phyloP scores from a whole-genome alignment of 2,329 filamentous ascomycete genomes.

The Boeremia exigua region DNA sequence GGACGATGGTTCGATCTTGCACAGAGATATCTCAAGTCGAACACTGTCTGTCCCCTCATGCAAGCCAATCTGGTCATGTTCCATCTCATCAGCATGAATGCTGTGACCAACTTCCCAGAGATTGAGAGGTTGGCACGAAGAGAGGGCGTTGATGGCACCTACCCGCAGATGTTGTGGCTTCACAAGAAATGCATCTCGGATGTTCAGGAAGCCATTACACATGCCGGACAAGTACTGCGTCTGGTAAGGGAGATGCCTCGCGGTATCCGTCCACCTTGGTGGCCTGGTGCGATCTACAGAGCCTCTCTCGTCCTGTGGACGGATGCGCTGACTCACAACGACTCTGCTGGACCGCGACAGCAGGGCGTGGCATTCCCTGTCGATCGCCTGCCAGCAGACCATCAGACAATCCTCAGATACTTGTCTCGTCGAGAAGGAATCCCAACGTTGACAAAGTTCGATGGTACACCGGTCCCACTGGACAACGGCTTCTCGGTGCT shows the following conservation, averaged over 20 bases:
- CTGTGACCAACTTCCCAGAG: slow-evolving; percentile 70
- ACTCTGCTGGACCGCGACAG: slow-evolving; percentile 47
- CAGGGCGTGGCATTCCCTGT: slow-evolving; percentile 56
- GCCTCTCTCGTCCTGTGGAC: slow-evolving; percentile 52
- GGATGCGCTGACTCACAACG: slow-evolving; percentile 63
- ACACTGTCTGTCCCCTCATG: slow-evolving; percentile 65
- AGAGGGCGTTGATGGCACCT: slow-evolving; percentile 63
- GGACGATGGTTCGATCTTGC: slow-evolving; percentile 73
- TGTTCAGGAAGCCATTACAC: slow-evolving; percentile 68
- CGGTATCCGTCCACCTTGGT: slow-evolving; percentile 70
- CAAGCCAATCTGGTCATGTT: slow-evolving; percentile 72
- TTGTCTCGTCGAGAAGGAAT: slow-evolving; percentile 61
- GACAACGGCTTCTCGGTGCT: slow-evolving; percentile 58
- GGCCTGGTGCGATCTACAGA: slow-evolving; percentile 74
- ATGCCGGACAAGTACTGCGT: slow-evolving; percentile 71
- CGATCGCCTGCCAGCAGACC: slow-evolving; percentile 58
- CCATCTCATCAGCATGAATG: slow-evolving; percentile 73
- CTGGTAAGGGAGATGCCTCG: slow-evolving; percentile 66
- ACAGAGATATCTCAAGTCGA: slow-evolving; percentile 60
- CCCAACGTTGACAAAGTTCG: slow-evolving; percentile 58
- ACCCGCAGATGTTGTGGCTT: slow-evolving; percentile 61
- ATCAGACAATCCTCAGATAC: slow-evolving; percentile 59
- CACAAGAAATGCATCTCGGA: slow-evolving; percentile 69
- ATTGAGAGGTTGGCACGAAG: slow-evolving; percentile 70
- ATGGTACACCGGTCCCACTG: slow-evolving; percentile 56